Conservation (phyloP, 2,329 filamentous ascomycete genomes). For the Diaporthe citri region DNA sequence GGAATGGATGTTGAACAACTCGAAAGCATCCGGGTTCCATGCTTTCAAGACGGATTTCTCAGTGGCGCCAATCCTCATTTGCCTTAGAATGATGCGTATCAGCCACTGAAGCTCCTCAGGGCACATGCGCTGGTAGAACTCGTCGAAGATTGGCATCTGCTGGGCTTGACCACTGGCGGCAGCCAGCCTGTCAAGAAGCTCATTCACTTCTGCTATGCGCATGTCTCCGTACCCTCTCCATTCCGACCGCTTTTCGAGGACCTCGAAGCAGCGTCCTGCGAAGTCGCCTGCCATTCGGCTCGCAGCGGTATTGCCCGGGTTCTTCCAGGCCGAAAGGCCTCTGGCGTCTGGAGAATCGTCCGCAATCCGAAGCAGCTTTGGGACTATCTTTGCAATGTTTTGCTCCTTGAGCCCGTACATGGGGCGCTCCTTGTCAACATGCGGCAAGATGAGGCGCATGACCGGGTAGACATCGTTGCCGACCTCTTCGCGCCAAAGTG, state of each 20-base stretch:
- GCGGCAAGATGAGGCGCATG: conserved; percentile 89
- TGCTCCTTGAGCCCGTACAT: conserved; percentile 97
- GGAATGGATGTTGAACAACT: conserved; percentile 89
- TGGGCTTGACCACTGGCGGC: conserved; percentile 83
- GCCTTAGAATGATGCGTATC: conserved; percentile 90
- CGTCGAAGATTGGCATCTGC: conserved; percentile 83
- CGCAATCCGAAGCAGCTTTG: conserved; percentile 92
- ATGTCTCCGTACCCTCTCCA: conserved; percentile 79
- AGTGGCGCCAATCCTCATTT: conserved; percentile 80
- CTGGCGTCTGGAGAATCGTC: conserved; percentile 90
- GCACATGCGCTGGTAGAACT: conserved; percentile 93
- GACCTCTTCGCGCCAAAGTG: conserved; percentile 87
- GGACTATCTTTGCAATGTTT: conserved; percentile 88
- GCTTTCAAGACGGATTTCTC: conserved; percentile 89
- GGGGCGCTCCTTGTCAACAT: conserved; percentile 90
- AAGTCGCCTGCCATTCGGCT: conserved; percentile 88
- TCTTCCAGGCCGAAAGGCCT: conserved; percentile 90
- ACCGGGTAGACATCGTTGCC: conserved; percentile 95
- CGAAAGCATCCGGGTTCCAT: conserved; percentile 84
- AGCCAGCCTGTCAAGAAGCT: conserved; percentile 82
- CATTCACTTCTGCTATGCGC: conserved; percentile 91
- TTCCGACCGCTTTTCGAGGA: conserved; percentile 86
- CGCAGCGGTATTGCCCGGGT: conserved; percentile 77
- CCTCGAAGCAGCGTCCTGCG: conserved; percentile 87
- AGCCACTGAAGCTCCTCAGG: conserved; percentile 94